Percentiles rank a stretch among this genome's conserved stretches.
phyloP scores from a whole-genome alignment of 306 rosid species.

The Geum urbanum region DNA sequence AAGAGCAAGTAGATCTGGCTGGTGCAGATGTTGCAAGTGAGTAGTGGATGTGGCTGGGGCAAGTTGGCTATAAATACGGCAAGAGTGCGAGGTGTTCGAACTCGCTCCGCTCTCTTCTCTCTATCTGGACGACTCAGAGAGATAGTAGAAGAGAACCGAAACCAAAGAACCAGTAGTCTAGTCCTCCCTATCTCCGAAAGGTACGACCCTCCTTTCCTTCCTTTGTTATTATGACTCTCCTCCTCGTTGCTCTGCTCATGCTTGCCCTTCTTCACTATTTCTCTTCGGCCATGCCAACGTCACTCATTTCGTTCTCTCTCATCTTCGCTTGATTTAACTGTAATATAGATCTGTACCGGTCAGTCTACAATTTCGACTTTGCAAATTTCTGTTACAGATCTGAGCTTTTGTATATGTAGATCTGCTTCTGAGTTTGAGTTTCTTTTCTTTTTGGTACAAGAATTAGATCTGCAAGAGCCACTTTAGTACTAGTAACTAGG shows the following conservation, averaged over 20 bases:
- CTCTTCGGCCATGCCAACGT: neutral
- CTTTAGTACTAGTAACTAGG: neutral
- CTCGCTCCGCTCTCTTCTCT: slow-evolving; percentile 34
- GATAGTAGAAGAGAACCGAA: neutral
- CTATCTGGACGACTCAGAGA: neutral
- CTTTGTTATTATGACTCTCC: neutral
- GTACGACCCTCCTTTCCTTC: slow-evolving; percentile 20
- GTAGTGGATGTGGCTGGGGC: neutral
- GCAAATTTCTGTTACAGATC: slow-evolving; percentile 32
- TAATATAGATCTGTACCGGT: slow-evolving; percentile 28
- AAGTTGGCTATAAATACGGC: slow-evolving; percentile 43
- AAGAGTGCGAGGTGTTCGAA: slow-evolving; percentile 11
- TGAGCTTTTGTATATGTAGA: slow-evolving; percentile 15
- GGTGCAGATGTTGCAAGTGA: neutral
- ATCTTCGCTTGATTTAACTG: neutral
- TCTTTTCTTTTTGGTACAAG: neutral
- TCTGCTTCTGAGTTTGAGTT: slow-evolving; percentile 18
- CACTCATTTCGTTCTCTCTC: neutral
- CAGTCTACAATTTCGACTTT: slow-evolving; percentile 8
- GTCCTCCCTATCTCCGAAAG: slow-evolving; percentile 24
- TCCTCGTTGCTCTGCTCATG: neutral
- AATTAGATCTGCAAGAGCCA: neutral
- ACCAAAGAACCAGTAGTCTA: slow-evolving; percentile 30
- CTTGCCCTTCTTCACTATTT: neutral
- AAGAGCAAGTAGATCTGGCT: slow-evolving; percentile 24